phyloP scores from a whole-genome alignment of 2,329 filamentous ascomycete genomes.

The Orbilia blumenaviensis region DNA sequence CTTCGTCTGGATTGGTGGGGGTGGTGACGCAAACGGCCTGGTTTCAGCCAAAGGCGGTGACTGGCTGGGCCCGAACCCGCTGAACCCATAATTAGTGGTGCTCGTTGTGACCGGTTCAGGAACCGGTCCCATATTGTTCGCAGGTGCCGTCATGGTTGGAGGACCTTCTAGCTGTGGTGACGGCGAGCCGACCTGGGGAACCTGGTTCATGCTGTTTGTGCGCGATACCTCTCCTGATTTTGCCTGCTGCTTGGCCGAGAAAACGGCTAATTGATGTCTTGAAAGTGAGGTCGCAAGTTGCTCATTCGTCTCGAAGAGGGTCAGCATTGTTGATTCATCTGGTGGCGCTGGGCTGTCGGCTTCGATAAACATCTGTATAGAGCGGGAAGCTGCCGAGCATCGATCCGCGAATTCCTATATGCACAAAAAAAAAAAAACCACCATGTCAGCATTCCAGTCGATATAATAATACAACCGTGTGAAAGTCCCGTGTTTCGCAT shows the following conservation, averaged over 20 bases:
- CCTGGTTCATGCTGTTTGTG: constrained; percentile 26
- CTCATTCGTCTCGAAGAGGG: constrained; percentile 92
- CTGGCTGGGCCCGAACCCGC: constrained; percentile 34
- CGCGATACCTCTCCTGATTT: constrained; percentile 34
- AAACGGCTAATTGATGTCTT: constrained; percentile 81
- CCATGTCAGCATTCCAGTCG: neutral
- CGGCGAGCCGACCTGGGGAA: constrained; percentile 31
- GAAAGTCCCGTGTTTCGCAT: neutral
- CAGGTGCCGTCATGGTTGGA: constrained; percentile 17
- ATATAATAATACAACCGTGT: neutral
- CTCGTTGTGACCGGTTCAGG: constrained; percentile 16
- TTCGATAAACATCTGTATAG: constrained; percentile 85
- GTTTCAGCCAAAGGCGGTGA: constrained; percentile 25
- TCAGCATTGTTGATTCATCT: constrained; percentile 93
- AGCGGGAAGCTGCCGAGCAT: constrained; percentile 80
- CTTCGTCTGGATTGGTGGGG: constrained; percentile 9
- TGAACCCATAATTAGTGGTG: constrained; percentile 29
- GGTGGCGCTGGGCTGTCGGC: constrained; percentile 74
- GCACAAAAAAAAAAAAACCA: too few relatives aligned
- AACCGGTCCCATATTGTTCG: constrained; percentile 7
- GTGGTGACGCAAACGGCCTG: constrained; percentile 23
- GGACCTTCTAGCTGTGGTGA: constrained; percentile 32
- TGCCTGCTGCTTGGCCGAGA: constrained; percentile 42
- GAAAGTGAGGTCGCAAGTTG: constrained; percentile 83
- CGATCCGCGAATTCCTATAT: constrained; percentile 80